phyloP scores from a whole-genome alignment of 345 rosid species.

The Citrus mangshanensis region DNA sequence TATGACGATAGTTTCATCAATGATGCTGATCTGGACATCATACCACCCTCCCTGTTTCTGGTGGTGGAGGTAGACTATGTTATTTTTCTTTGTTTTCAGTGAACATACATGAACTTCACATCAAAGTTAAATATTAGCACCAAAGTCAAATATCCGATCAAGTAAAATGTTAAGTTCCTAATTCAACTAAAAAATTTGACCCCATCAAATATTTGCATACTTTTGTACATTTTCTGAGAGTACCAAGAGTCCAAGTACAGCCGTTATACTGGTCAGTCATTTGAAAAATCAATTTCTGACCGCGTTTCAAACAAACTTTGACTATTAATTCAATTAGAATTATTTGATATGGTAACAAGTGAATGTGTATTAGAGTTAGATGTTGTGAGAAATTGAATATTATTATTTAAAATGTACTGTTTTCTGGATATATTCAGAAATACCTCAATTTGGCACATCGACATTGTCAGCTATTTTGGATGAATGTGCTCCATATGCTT shows the following conservation, averaged over 20 bases:
- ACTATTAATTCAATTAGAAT: neutral
- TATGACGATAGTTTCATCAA: conserved; percentile 72
- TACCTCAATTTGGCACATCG: neutral
- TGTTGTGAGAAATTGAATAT: neutral
- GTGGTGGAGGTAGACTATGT: conserved; percentile 34
- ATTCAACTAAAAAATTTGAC: neutral
- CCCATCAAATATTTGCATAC: neutral
- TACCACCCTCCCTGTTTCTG: conserved; percentile 29
- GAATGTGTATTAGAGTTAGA: neutral
- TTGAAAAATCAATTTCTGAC: neutral
- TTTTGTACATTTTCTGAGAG: neutral
- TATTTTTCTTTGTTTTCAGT: neutral
- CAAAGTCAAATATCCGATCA: neutral
- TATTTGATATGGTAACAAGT: neutral
- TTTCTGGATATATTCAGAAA: neutral
- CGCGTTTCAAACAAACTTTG: neutral
- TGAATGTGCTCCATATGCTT: neutral
- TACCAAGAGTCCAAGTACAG: neutral
- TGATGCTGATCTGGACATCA: conserved; percentile 38
- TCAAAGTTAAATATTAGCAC: conserved; percentile 4
- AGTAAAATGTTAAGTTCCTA: neutral
- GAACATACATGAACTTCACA: neutral
- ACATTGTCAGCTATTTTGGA: neutral
- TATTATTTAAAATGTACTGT: neutral
- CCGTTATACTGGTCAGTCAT: neutral